phyloP scores from a whole-genome alignment of 768 basidiomycete genomes.

The Pleurotus platypus region DNA sequence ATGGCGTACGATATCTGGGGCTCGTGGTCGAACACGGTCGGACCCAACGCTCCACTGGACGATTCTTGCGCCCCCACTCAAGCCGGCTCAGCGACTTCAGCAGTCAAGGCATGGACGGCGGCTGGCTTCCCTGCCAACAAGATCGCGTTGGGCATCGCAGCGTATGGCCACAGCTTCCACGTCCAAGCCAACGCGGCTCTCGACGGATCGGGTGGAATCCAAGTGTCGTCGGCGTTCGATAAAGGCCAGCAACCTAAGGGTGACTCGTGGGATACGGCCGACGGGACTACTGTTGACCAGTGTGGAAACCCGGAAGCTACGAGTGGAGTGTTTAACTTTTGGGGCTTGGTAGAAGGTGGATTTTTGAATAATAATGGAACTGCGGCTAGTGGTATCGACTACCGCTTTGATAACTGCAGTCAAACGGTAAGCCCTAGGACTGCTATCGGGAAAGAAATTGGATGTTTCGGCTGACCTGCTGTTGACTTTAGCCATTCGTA shows the following conservation, averaged over 20 bases:
- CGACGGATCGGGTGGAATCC: constrained; percentile 27
- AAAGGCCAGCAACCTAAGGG: constrained; percentile 45
- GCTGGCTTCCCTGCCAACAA: constrained; percentile 71
- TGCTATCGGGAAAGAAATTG: neutral
- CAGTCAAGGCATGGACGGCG: constrained; percentile 65
- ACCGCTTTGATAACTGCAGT: constrained; percentile 61
- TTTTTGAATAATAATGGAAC: constrained; percentile 49
- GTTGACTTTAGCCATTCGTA: constrained; percentile 34
- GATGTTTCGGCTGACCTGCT: neutral
- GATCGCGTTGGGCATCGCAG: constrained; percentile 79
- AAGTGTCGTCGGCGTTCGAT: constrained; percentile 52
- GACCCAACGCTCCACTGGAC: constrained; percentile 87
- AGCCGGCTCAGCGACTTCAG: constrained; percentile 71
- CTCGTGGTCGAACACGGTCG: constrained; percentile 59
- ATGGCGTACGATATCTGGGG: constrained; percentile 79
- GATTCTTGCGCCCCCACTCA: constrained; percentile 72
- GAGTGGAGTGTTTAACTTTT: constrained; percentile 61
- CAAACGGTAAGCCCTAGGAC: constrained; percentile 53
- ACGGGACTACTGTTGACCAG: constrained; percentile 37
- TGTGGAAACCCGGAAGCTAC: constrained; percentile 51
- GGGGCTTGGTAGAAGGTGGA: constrained; percentile 56
- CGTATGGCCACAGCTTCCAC: constrained; percentile 78
- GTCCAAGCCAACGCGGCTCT: constrained; percentile 47
- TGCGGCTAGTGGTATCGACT: constrained; percentile 44
- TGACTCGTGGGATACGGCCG: constrained; percentile 59